Conservation (phyloP, 2,329 filamentous ascomycete species). For the Pestalotiopsis sp. region DNA sequence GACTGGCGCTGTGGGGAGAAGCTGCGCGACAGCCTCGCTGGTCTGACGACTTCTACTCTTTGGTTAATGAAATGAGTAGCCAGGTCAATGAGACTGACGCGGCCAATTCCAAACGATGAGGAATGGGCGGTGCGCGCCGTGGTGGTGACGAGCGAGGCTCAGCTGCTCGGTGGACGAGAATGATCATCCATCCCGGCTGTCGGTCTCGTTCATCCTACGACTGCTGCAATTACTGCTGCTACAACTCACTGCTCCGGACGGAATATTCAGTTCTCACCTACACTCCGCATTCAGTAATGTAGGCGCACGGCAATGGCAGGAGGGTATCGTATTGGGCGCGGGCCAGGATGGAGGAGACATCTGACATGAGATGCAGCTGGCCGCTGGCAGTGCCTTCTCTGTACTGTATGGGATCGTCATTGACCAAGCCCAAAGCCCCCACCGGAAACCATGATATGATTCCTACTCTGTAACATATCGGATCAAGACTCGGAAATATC, state of each 20-base stretch:
- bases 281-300: background rate
- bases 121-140: background rate
- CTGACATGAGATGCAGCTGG: background rate
- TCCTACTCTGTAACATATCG: background rate
- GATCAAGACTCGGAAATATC: constrained; percentile 5
- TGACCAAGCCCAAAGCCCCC: background rate
- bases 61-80: background rate
- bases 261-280: background rate
- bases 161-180: background rate
- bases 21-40: constrained; percentile 7
- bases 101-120: background rate
- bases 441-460: background rate
- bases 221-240: background rate
- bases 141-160: background rate
- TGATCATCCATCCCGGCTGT: background rate
- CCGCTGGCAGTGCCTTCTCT: background rate
- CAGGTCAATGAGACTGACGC: background rate
- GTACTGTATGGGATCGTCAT: background rate
- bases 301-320: background rate
- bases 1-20: constrained; percentile 1
- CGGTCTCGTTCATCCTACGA: background rate
- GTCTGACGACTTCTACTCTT: constrained; percentile 8
- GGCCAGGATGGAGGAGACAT: background rate
- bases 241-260: background rate
- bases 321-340: background rate